Evolutionary conservation across 2,329 filamentous ascomycete genomes (phyloP).

Genomic region (Escovopsis sp.): DNA sequence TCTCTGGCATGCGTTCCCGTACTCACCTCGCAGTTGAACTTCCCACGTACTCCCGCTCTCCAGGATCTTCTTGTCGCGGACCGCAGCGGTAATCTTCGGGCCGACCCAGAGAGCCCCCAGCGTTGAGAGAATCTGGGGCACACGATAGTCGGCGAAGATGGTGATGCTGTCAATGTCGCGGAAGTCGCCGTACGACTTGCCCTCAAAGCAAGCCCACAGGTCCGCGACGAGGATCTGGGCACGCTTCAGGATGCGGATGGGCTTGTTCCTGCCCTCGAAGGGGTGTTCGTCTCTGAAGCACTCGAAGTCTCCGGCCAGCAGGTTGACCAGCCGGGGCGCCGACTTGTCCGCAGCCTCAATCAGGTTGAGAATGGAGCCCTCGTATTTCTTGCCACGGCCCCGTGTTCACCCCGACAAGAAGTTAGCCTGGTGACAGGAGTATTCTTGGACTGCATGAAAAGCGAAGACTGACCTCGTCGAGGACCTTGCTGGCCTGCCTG

Average conservation of each 20-base stretch:
- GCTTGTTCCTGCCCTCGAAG: constrained; percentile 55
- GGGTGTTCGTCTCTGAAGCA: constrained; percentile 73
- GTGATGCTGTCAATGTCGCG: constrained; percentile 88
- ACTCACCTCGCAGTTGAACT: constrained; percentile 63
- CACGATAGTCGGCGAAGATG: constrained; percentile 96
- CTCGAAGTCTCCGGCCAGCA: constrained; percentile 65
- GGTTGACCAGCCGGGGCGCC: constrained; percentile 71
- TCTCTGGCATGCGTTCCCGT: no score
- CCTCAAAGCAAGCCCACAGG: constrained; percentile 89
- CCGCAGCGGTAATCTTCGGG: constrained; percentile 58
- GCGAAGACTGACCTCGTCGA: constrained; percentile 51
- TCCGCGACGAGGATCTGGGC: constrained; percentile 95
- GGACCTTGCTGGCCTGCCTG: constrained; percentile 65
- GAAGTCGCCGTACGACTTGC: constrained; percentile 65
- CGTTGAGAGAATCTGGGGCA: constrained; percentile 81
- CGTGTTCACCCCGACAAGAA: neutral
- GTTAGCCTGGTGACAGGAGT: neutral
- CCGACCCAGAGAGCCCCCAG: constrained; percentile 76
- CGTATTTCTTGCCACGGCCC: constrained; percentile 44
- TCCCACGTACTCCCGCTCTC: constrained; percentile 66
- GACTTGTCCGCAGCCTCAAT: constrained; percentile 63
- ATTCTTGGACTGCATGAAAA: neutral
- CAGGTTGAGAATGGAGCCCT: constrained; percentile 58
- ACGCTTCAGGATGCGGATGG: constrained; percentile 76
- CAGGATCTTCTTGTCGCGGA: constrained; percentile 50